Conservation (phyloP, 1,284 basidiomycete species). For the Flammula alnicola region DNA sequence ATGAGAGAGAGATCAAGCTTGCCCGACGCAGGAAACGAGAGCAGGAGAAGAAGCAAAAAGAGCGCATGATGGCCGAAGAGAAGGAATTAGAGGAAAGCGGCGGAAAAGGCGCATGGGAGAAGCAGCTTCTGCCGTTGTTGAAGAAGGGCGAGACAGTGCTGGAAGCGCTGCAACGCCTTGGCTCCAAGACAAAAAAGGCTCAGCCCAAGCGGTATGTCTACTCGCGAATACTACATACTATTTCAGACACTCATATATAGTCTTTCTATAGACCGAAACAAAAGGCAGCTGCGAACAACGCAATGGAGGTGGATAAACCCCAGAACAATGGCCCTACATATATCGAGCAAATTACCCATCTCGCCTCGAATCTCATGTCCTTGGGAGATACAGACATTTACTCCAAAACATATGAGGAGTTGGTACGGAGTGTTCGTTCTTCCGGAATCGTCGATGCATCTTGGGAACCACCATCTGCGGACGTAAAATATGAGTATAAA, state of each 20-base stretch:
- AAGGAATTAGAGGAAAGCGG: constrained; percentile 64
- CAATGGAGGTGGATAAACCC: constrained; percentile 54
- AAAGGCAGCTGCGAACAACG: constrained; percentile 36
- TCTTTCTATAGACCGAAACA: constrained; percentile 37
- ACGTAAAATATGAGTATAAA: constrained; percentile 77
- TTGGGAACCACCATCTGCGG: constrained; percentile 80
- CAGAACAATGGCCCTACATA: constrained; percentile 47
- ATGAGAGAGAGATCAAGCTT: constrained; percentile 85
- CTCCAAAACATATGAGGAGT: constrained; percentile 81
- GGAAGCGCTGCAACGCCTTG: constrained; percentile 87
- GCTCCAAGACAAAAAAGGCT: constrained; percentile 70
- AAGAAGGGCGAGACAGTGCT: constrained; percentile 91
- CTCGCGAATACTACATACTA: constrained; percentile 2
- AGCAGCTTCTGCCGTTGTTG: constrained; percentile 72
- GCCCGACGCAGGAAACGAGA: constrained; percentile 75
- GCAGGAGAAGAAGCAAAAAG: constrained; percentile 71
- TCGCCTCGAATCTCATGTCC: constrained; percentile 83
- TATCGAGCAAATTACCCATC: constrained; percentile 79
- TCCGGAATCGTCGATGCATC: constrained; percentile 68
- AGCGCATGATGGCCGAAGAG: constrained; percentile 77
- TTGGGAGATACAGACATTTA: constrained; percentile 85
- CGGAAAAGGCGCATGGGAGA: constrained; percentile 72
- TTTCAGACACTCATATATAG: constrained; percentile 13
- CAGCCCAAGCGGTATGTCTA: constrained; percentile 37
- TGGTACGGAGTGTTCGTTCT: constrained; percentile 74